Conservation (phyloP, 164 flowering plant genomes). For the Macadamia tetraphylla region DNA sequence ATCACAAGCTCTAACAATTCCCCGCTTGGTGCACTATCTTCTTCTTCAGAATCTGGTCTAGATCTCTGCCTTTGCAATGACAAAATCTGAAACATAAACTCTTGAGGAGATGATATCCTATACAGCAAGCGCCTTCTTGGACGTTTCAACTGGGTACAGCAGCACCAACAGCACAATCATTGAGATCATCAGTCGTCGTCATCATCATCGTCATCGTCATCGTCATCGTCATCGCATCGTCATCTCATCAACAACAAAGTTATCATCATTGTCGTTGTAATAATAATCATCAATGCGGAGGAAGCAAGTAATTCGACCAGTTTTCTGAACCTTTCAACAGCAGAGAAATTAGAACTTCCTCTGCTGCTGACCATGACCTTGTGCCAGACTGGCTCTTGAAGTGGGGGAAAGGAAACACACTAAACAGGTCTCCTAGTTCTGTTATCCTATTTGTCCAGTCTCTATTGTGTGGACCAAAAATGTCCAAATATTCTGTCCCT, state of each 20-base stretch:
- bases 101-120: slow-evolving; percentile 38
- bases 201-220: slow-evolving; percentile 6
- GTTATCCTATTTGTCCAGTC: background rate
- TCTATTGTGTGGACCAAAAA: background rate
- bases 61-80: slow-evolving; percentile 35
- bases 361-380: slow-evolving; percentile 20
- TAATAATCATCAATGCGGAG: slow-evolving; percentile 5
- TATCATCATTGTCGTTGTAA: background rate
- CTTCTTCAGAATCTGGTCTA: slow-evolving; percentile 25
- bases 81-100: slow-evolving; percentile 40
- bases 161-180: slow-evolving; percentile 11
- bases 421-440: background rate
- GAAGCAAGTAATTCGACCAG: slow-evolving; percentile 27
- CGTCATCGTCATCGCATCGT: slow-evolving; percentile 15
- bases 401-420: background rate
- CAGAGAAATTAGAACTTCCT: slow-evolving; percentile 46
- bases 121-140: slow-evolving; percentile 33
- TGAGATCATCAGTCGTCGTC: slow-evolving; percentile 10
- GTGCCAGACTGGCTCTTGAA: background rate
- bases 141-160: slow-evolving; percentile 41
- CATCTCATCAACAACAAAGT: slow-evolving; percentile 12
- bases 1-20: slow-evolving; percentile 47
- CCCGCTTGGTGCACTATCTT: slow-evolving; percentile 12
- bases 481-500: background rate
- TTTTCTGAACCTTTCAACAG: slow-evolving; percentile 40